A percentile compares a stretch with the other conserved stretches of the same genome.
phyloP scores from a whole-genome alignment of 805 yeast species.

The Teunomyces aglyptinius region DNA sequence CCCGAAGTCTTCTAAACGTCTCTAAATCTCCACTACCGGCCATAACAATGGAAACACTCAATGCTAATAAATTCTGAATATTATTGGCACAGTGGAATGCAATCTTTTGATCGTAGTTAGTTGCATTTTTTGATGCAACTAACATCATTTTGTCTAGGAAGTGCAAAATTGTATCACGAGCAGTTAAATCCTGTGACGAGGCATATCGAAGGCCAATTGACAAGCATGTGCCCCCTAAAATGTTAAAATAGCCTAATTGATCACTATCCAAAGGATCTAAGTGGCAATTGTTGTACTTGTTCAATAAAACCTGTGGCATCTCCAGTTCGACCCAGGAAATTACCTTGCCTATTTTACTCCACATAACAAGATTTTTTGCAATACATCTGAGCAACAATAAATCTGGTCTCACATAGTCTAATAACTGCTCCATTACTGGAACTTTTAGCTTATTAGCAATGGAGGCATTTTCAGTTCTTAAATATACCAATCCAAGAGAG shows the following conservation, averaged over 20 bases:
- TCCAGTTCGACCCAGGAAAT: conserved; percentile 56
- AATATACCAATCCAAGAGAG: conserved; percentile 70
- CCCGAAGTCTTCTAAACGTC: conserved; percentile 68
- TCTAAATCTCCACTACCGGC: conserved; percentile 91
- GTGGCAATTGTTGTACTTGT: conserved; percentile 25
- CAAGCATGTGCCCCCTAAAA: conserved; percentile 71
- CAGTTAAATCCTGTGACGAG: conserved; percentile 56
- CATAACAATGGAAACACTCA: conserved; percentile 72
- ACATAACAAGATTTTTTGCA: conserved; percentile 64
- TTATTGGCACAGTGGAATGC: conserved; percentile 53
- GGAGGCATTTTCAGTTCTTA: conserved; percentile 59
- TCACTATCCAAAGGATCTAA: conserved; percentile 50
- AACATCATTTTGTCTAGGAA: conserved; percentile 53
- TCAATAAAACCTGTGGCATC: conserved; percentile 48
- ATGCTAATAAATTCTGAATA: conserved; percentile 56
- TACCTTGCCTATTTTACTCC: conserved; percentile 58
- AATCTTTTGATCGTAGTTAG: conserved; percentile 56
- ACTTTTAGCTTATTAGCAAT: conserved; percentile 62
- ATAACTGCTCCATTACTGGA: conserved; percentile 56
- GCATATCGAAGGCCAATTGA: conserved; percentile 77
- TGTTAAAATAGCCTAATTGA: conserved; percentile 58
- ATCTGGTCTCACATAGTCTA: conserved; percentile 80
- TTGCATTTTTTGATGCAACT: conserved; percentile 40
- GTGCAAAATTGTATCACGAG: conserved; percentile 53
- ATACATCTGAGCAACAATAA: conserved; percentile 62